These are phyloP conservation scores for Nakaseomyces delphensis DNA, from an alignment of 1,139 yeast genomes.

Conservation along the genomic window DNA sequence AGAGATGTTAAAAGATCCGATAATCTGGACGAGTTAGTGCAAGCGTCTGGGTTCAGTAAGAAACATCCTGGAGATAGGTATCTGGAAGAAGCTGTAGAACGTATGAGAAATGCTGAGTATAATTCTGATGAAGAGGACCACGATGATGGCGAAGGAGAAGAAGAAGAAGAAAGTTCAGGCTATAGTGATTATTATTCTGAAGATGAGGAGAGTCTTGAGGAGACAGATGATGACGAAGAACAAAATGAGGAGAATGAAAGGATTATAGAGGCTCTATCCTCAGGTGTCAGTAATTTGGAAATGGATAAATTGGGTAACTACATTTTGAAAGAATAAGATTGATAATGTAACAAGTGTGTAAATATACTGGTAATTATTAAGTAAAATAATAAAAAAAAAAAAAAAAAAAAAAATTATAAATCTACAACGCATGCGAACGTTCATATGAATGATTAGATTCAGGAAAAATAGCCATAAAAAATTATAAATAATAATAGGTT, in stretches of 20 bases:
- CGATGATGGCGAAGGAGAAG: constrained; percentile 9
- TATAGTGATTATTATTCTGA: constrained; percentile 24
- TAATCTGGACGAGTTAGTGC: constrained; percentile 69
- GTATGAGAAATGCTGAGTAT: constrained; percentile 46
- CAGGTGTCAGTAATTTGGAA: constrained; percentile 52
- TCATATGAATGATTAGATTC: no score
- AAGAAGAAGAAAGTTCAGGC: constrained; percentile 31
- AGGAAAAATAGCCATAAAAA: no score
- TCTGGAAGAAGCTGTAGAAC: constrained; percentile 63
- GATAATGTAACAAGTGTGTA: neutral
- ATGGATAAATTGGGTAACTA: constrained; percentile 79
- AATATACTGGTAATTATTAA: neutral
- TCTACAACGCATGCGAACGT: no score
- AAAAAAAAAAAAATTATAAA: neutral
- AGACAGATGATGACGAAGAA: constrained; percentile 32
- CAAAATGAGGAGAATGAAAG: constrained; percentile 59
- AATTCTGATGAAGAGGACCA: constrained; percentile 20
- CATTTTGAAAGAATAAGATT: constrained; percentile 42
- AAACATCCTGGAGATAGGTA: constrained; percentile 57
- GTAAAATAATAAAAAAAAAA: neutral
- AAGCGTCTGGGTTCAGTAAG: constrained; percentile 85
- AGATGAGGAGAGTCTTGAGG: constrained; percentile 30
- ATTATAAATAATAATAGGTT: neutral
- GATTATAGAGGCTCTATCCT: constrained; percentile 57
- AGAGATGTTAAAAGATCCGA: constrained; percentile 65